Base-by-base conservation (phyloP, 1,284 basidiomycete genomes). In the Sphagnurus paluster region DNA sequence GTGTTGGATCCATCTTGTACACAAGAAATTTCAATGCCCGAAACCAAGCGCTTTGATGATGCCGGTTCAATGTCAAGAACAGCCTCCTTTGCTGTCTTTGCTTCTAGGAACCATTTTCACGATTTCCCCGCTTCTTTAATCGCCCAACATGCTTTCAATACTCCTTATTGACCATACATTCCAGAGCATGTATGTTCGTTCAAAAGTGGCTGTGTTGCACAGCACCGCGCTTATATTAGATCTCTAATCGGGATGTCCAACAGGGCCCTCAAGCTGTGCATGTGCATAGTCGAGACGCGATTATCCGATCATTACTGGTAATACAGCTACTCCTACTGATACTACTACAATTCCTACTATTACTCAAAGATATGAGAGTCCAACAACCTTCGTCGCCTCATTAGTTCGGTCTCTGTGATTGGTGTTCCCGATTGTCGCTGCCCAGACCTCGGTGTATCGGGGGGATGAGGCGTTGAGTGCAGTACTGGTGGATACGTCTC, bases 331-430 rank as follows among this genome's bases (percentile, higher is more conserved):
- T n/a, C n/a, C n/a, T n/a, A n/a, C n/a, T n/a, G n/a, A n/a, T n/a
- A n/a, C n/a, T n/a, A n/a, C n/a, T n/a, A n/a, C n/a, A n/a, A n/a
- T n/a, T n/a, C n/a, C n/a, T n/a, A n/a, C 46, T 53, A 55, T 55
- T 63, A 65, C 48, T 72, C 68, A 56, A 75, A 74, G 46, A 76
- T 73, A 59, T 86, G 83, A 28, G 82, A 73, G 56, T 87, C 84
- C 43, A 87, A 64, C 62, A 87, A 56, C 54, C 90, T 72, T 50
- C 91, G 73, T 46, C 91, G 69, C 60, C 87, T 68, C 79, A 93
- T 84, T 60, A 93, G 64, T 68, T 93, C 90, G 9, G 74, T 81
- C 68, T 93, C 89, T 16, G 79, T 75, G 44, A 88, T 87, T 35
- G 84, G 80, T 59, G 83, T 79, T 46, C 83, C 76, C n/a, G 39